Percentiles rank a stretch among this genome's conserved stretches.
These are phyloP conservation scores for Ophiostoma sp. DNA, from an alignment of 2,329 filamentous ascomycete genomes.

Conservation along the genomic window DNA sequence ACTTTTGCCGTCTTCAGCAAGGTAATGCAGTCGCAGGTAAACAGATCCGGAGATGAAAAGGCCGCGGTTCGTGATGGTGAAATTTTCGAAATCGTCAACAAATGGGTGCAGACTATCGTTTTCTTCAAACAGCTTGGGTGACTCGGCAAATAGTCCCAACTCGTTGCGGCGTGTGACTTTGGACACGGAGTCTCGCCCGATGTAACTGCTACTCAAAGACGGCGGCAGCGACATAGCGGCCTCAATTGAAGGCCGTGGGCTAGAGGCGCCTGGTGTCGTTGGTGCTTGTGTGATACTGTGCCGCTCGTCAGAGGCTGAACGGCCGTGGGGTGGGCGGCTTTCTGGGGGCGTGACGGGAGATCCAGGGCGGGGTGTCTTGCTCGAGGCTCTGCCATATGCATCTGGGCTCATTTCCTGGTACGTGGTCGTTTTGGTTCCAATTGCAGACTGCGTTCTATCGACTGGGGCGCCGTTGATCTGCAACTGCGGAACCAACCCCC, in stretches of 20 bases:
- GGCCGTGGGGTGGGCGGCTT: neutral
- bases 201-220: neutral
- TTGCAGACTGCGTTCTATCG: neutral
- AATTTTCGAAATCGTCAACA: slow-evolving; percentile 19
- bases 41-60: slow-evolving; percentile 18
- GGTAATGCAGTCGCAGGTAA: slow-evolving; percentile 20
- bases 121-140: slow-evolving; percentile 20
- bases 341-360: neutral
- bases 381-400: neutral
- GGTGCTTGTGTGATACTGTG: neutral
- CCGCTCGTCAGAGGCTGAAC: neutral
- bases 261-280: neutral
- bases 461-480: neutral
- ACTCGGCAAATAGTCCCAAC: slow-evolving; percentile 22
- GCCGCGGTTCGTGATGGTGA: slow-evolving; percentile 22
- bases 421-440: neutral
- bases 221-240: neutral
- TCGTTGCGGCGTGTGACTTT: neutral
- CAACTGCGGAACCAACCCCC: neutral
- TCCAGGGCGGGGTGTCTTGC: neutral
- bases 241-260: neutral
- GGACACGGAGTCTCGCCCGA: neutral
- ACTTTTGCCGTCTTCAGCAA: too few species aligned
- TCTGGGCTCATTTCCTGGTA: neutral
- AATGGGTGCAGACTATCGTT: slow-evolving; percentile 19